These are phyloP conservation scores for Pleurotus djamor DNA, from an alignment of 768 basidiomycete species.

Conservation along the genomic window DNA sequence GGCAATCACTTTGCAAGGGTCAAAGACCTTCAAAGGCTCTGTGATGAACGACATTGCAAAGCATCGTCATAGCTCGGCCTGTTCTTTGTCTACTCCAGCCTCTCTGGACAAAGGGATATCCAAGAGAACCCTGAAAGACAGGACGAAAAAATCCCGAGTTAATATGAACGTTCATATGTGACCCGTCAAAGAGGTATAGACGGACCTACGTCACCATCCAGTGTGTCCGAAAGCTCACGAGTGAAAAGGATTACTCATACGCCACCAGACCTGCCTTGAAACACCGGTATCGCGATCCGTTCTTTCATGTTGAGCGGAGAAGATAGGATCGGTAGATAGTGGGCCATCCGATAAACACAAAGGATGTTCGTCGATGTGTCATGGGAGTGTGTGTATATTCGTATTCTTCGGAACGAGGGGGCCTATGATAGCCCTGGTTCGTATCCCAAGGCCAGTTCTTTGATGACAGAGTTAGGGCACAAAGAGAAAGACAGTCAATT, in stretches of 20 bases:
- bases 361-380: not conserved
- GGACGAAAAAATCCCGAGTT: not conserved
- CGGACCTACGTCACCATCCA: not conserved
- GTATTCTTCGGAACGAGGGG: not conserved
- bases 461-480: not conserved
- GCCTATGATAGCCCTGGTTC: not conserved
- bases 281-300: slow-evolving; percentile 6
- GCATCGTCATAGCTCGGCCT: too few relatives aligned
- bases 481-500: not conserved
- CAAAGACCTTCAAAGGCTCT: too few relatives aligned
- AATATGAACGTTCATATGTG: not conserved
- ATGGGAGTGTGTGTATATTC: not conserved
- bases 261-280: not conserved
- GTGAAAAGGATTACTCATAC: not conserved
- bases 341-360: slow-evolving; percentile 1
- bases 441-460: too few relatives aligned
- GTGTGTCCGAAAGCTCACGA: not conserved
- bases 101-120: not conserved
- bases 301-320: not conserved
- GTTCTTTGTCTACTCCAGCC: too few relatives aligned
- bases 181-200: not conserved
- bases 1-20: too few relatives aligned
- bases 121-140: not conserved
- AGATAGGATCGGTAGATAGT: slow-evolving; percentile 7
- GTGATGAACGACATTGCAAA: too few relatives aligned